Conservation (phyloP, 192 early-diverging fungal species). For the Backusella morwellensis region DNA sequence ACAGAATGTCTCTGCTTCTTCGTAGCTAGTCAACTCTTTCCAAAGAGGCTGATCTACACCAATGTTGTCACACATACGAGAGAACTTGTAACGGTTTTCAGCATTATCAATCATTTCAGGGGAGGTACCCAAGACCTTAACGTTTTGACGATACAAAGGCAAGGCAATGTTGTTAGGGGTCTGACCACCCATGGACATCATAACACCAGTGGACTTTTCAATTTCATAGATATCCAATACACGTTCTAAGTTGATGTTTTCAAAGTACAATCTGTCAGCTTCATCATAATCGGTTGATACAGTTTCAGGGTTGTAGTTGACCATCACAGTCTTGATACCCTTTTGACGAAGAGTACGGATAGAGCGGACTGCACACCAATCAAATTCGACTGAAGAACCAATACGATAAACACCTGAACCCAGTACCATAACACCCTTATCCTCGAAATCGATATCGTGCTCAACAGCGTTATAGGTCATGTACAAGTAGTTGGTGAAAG, state of each 20-base stretch:
- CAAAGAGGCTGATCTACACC: constrained; percentile 97
- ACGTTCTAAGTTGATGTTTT: constrained; percentile 90
- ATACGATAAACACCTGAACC: constrained; percentile 98
- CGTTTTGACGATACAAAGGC: constrained; percentile 84
- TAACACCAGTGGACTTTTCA: constrained; percentile 84
- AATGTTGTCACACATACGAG: constrained; percentile 92
- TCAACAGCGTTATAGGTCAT: constrained; percentile 95
- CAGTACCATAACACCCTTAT: constrained; percentile 95
- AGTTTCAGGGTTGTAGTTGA: constrained; percentile 99
- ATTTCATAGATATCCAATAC: constrained; percentile 96
- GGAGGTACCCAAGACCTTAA: constrained; percentile 91
- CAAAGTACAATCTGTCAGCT: constrained; percentile 96
- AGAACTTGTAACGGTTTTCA: constrained; percentile 98
- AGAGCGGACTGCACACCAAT: constrained; percentile 97
- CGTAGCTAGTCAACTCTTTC: constrained; percentile 90
- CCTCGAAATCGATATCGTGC: constrained; percentile 90
- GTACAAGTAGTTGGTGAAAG: constrained; percentile 98
- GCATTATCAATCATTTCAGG: constrained; percentile 97
- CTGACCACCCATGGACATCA: constrained; percentile 97
- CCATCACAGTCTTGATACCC: constrained; percentile 94
- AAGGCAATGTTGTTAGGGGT: constrained; percentile 98
- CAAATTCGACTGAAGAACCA: constrained; percentile 97
- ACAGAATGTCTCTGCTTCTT: constrained; percentile 89
- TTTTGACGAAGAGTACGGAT: constrained; percentile 89
- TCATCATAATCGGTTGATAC: constrained; percentile 99